Evolutionary conservation across 2,329 filamentous ascomycete species (phyloP), one percentile per base, ranked within the genome.

Genomic region (Ilyonectria robusta): DNA sequence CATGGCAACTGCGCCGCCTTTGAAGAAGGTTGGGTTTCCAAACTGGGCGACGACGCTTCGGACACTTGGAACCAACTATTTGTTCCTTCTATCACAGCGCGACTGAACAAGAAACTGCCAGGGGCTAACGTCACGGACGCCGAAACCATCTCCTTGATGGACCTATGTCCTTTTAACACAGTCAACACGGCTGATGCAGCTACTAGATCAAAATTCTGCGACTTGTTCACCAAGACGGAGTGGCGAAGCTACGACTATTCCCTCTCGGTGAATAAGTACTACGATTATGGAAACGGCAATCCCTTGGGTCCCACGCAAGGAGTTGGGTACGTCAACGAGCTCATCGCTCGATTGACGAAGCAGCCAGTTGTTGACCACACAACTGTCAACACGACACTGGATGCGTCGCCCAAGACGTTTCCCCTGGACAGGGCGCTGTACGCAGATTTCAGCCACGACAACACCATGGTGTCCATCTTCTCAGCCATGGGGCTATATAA

Each of bases 371-470:
- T 85, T 0, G 94, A 97, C 78, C 81, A 88, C 65, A 97, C 94
- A 0, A 90, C 85, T 61, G 94, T 91, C 6, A 97, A 98, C 79
- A 84, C 82, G 40, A 97, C 94, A 0, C 86, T 97, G 0, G 93
- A 97, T 78, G 82, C 82, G 6, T 84, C 89, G 65, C 81, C 87
- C 1, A 77, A 80, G 7, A 95, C 93, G 0, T 98, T 97, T 75
- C 94, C 95, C 0, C 82, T 97, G 0, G 85, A 87, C 68, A 81
- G 83, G 48, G 82, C 82, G 11, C 81, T 97, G 1, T 98, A 97
- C 76, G 94, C 94, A 0, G 95, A 98, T 80, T 97, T 98, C 77
- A 93, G 91, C 69, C 95, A 98, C 80, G 95, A 98, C 81, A 97
- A 97, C 79, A 91, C 92, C 77, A 94, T 98, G 90, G 89, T 88